These are phyloP conservation scores for Bipolaris sorokiniana DNA, from an alignment of 2,329 filamentous ascomycete genomes.

Conservation along the genomic window DNA sequence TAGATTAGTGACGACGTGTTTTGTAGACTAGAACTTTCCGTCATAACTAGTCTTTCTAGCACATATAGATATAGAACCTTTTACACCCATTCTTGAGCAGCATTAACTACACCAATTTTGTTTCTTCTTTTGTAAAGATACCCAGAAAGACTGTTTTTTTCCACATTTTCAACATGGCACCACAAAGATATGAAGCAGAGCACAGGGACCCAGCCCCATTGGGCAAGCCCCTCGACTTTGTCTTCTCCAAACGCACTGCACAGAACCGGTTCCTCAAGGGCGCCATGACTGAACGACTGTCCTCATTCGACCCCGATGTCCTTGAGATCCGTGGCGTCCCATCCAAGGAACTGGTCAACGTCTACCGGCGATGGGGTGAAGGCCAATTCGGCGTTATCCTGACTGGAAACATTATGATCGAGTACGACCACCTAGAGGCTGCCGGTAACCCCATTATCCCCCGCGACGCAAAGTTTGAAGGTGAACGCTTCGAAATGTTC, in stretches of 20 bases:
- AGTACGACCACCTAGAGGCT: constrained; percentile 65
- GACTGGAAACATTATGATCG: constrained; percentile 70
- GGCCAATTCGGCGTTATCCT: constrained; percentile 57
- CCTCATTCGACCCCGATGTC: constrained; percentile 64
- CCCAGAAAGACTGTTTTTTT: background rate
- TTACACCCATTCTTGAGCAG: background rate
- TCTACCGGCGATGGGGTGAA: constrained; percentile 61
- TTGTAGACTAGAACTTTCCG: constrained; percentile 1
- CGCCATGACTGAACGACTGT: constrained; percentile 70
- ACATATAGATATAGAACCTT: no score
- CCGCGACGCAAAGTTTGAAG: constrained; percentile 56
- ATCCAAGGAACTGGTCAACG: constrained; percentile 62
- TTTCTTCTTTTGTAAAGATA: constrained; percentile 5
- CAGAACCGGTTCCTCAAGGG: constrained; percentile 71
- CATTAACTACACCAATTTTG: background rate
- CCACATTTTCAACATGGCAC: constrained; percentile 38
- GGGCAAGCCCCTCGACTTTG: constrained; percentile 53
- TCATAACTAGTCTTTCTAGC: background rate
- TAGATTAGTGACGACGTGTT: background rate
- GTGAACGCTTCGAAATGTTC: constrained; percentile 66
- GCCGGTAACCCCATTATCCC: constrained; percentile 67
- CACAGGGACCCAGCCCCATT: constrained; percentile 50
- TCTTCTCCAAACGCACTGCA: constrained; percentile 60
- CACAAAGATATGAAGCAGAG: constrained; percentile 50
- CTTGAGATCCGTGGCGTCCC: constrained; percentile 61